phyloP scores from a whole-genome alignment of 345 rosid genomes.

The Nephelium lappaceum region DNA sequence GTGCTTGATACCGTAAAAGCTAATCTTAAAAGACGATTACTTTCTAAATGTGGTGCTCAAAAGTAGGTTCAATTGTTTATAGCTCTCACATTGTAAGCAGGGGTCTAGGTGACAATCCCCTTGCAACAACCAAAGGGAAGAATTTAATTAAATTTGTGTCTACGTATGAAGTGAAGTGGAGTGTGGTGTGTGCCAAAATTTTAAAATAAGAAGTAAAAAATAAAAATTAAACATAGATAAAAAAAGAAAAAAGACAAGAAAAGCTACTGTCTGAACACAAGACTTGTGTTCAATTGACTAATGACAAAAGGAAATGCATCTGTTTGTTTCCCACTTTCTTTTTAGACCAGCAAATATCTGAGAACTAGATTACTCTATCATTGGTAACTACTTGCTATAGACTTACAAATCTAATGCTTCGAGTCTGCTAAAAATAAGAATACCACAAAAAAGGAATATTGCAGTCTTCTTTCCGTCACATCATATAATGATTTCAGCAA shows the following conservation, averaged over 20 bases:
- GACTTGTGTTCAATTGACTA: neutral
- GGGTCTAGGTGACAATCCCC: neutral
- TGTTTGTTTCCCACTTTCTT: neutral
- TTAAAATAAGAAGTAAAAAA: neutral
- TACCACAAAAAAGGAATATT: neutral
- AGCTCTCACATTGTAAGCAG: neutral
- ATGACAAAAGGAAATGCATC: neutral
- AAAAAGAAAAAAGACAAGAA: neutral
- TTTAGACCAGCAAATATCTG: neutral
- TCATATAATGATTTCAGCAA: neutral
- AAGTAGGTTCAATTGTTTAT: neutral
- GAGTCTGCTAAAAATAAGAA: neutral
- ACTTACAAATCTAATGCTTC: neutral
- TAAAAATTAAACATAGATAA: no score
- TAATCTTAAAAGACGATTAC: no score
- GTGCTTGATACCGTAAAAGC: neutral
- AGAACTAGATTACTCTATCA: neutral
- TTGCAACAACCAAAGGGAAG: neutral
- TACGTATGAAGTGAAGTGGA: no score
- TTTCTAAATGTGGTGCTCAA: neutral
- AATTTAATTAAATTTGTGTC: no score
- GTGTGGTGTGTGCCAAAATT: neutral
- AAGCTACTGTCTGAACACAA: neutral
- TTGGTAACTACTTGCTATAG: neutral
- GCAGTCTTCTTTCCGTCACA: neutral